A percentile compares a stretch with the other conserved stretches of the same genome.
phyloP scores from a whole-genome alignment of 2,329 filamentous ascomycete species.

The Trichoderma afroharzianum region DNA sequence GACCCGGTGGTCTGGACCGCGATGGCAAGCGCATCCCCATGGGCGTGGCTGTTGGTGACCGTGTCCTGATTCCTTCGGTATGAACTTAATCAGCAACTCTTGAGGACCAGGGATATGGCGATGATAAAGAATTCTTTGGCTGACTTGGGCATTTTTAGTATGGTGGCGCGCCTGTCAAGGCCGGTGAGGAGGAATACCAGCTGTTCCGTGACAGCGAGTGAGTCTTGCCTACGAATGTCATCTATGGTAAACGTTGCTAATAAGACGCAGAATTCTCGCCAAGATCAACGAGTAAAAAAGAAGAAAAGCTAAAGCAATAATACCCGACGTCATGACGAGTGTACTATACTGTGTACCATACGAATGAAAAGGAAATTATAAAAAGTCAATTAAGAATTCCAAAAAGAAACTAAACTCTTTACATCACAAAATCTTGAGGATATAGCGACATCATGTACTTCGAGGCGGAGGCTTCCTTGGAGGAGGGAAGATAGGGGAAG shows the following conservation, averaged over 20 bases:
- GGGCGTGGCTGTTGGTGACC: conserved; percentile 80
- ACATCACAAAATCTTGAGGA: background rate
- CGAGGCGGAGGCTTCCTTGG: background rate
- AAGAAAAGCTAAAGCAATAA: conserved; percentile 1
- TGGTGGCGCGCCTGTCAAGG: conserved; percentile 92
- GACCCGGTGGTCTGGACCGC: conserved; percentile 81
- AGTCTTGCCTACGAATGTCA: conserved; percentile 39
- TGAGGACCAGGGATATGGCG: background rate
- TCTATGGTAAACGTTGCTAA: conserved; percentile 16
- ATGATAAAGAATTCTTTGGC: background rate
- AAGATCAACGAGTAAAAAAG: conserved; percentile 89
- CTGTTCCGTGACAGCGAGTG: conserved; percentile 98
- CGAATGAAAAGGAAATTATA: background rate
- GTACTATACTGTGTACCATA: conserved; percentile 38
- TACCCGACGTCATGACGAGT: conserved; percentile 22
- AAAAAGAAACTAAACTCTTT: background rate
- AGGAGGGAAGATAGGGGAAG: background rate
- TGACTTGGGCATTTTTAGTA: conserved; percentile 52
- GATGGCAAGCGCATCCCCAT: conserved; percentile 84
- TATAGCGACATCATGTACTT: background rate
- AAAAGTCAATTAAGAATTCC: background rate
- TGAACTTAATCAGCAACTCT: background rate
- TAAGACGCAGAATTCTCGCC: conserved; percentile 71
- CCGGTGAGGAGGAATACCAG: conserved; percentile 93
- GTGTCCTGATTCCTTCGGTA: conserved; percentile 94